Evolutionary conservation across 1,284 basidiomycete genomes (phyloP).

Genomic region (Rhizoctonia solani): DNA sequence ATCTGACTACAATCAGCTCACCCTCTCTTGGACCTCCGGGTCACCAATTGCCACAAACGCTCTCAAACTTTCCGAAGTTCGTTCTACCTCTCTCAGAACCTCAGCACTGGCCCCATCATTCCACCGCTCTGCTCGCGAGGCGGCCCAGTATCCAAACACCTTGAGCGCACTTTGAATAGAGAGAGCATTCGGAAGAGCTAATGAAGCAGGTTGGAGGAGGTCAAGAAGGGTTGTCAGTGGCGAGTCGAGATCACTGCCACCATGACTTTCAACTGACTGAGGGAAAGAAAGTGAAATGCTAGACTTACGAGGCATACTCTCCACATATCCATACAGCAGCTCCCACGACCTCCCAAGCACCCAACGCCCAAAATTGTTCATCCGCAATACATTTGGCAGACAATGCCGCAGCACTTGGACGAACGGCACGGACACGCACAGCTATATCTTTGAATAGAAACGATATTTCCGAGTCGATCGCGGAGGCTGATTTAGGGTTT

Average conservation of each 20-base stretch:
- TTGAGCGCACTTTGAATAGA: constrained; percentile 86
- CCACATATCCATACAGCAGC: constrained; percentile 96
- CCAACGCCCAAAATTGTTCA: constrained; percentile 64
- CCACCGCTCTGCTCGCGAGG: constrained; percentile 76
- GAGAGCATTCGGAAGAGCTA: constrained; percentile 52
- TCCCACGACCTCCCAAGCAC: constrained; percentile 76
- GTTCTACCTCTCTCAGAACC: constrained; percentile 63
- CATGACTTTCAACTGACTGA: not conserved
- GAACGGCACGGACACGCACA: constrained; percentile 75
- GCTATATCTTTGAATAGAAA: constrained; percentile 88
- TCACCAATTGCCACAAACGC: constrained; percentile 60
- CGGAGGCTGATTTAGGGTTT: constrained; percentile 33
- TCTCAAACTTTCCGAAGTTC: constrained; percentile 56
- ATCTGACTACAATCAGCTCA: constrained; percentile 49
- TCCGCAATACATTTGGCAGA: constrained; percentile 64
- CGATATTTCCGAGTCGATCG: constrained; percentile 74
- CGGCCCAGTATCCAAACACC: constrained; percentile 84
- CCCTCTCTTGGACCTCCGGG: constrained; percentile 90
- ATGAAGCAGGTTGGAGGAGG: constrained; percentile 58
- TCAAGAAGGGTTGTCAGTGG: constrained; percentile 70
- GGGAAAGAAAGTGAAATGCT: not conserved
- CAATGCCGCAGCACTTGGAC: constrained; percentile 80
- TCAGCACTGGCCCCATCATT: constrained; percentile 65
- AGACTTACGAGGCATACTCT: constrained; percentile 80
- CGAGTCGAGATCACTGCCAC: constrained; percentile 64